Evolutionary conservation across 2,329 filamentous ascomycete genomes (phyloP).

Genomic region (Sporothrix protearum): DNA sequence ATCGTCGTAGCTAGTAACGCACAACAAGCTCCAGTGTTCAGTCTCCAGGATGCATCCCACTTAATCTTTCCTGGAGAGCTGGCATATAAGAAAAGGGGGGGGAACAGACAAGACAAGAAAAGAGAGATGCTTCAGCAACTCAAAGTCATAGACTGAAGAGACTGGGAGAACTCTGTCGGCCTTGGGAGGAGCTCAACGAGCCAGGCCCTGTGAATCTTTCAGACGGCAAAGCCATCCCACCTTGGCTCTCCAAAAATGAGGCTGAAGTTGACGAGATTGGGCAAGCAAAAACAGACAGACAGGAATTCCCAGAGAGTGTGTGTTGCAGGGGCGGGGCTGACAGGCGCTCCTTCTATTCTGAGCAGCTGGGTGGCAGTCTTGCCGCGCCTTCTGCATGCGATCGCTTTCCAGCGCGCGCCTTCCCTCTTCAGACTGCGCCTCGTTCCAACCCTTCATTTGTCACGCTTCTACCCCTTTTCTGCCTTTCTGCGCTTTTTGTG

Average conservation of each 20-base stretch:
- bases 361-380: background rate
- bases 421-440: constrained; percentile 3
- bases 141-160: background rate
- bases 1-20: background rate
- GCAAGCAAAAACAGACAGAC: background rate
- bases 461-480: background rate
- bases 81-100: background rate
- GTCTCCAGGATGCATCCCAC: background rate
- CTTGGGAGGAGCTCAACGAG: background rate
- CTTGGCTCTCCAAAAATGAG: background rate
- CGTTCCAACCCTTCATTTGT: background rate
- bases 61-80: background rate
- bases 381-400: background rate
- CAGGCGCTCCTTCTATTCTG: background rate
- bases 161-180: background rate
- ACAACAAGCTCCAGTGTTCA: background rate
- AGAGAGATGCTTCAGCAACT: background rate
- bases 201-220: background rate
- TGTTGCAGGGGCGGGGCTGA: background rate
- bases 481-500: background rate
- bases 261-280: background rate
- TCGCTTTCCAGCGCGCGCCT: background rate
- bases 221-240: background rate
- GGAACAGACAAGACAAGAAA: background rate
- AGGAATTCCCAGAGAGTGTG: background rate